Conservation (phyloP, 208 protist genomes). For the Trypanosoma rangeli region DNA sequence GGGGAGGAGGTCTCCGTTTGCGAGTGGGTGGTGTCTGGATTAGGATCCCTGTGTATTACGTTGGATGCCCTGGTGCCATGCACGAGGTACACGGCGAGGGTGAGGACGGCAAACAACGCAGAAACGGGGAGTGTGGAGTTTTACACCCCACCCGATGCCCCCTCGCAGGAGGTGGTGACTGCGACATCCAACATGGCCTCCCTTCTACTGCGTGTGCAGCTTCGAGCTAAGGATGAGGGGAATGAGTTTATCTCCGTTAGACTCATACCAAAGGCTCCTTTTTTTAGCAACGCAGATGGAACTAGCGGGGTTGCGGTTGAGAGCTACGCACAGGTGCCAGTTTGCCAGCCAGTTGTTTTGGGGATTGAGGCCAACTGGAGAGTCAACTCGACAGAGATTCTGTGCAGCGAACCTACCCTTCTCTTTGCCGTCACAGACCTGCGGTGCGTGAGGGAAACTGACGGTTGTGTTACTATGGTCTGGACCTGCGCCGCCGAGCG, state of each 20-base stretch:
- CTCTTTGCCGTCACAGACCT: constrained; percentile 26
- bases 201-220: constrained; percentile 3
- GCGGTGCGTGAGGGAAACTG: neutral
- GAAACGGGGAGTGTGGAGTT: neutral
- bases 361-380: constrained; percentile 2
- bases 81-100: constrained; percentile 3
- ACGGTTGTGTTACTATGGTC: constrained; percentile 1
- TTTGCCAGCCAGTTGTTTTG: constrained; percentile 13
- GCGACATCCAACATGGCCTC: constrained; percentile 9
- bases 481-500: constrained; percentile 22
- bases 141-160: neutral
- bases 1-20: neutral
- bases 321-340: constrained; percentile 16
- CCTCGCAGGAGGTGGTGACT: constrained; percentile 1
- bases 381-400: neutral
- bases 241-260: constrained; percentile 3
- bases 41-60: neutral
- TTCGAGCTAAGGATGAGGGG: neutral
- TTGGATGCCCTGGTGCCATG: constrained; percentile 2
- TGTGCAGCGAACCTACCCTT: constrained; percentile 4
- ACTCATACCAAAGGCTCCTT: neutral
- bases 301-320: neutral
- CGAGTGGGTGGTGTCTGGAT: neutral
- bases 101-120: neutral
- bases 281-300: constrained; percentile 7